phyloP scores from a whole-genome alignment of 805 yeast genomes.

The Starmerella lactis-condensi region DNA sequence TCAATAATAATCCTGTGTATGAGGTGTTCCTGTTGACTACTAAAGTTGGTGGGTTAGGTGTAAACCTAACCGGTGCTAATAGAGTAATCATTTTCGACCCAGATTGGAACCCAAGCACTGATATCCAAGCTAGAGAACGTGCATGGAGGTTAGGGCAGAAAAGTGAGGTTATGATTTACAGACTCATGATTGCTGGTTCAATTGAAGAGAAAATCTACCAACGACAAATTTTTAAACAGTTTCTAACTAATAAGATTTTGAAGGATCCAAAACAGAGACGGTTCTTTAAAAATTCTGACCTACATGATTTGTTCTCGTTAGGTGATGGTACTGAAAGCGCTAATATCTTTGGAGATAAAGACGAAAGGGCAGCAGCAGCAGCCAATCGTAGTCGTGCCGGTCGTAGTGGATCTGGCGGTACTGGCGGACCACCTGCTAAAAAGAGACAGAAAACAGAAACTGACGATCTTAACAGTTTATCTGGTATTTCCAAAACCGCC shows the following conservation, averaged over 20 bases:
- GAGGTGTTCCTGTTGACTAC: slow-evolving; percentile 71
- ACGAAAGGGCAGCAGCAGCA: background rate
- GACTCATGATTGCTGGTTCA: slow-evolving; percentile 85
- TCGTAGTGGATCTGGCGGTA: slow-evolving; percentile 12
- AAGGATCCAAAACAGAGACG: slow-evolving; percentile 90
- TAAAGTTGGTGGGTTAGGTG: slow-evolving; percentile 90
- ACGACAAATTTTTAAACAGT: slow-evolving; percentile 88
- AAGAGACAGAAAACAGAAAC: slow-evolving; percentile 18
- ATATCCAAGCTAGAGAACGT: slow-evolving; percentile 86
- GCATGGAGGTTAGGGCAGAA: slow-evolving; percentile 97
- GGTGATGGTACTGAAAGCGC: slow-evolving; percentile 59
- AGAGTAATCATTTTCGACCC: slow-evolving; percentile 90
- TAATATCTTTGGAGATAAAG: slow-evolving; percentile 31
- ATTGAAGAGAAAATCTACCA: slow-evolving; percentile 95
- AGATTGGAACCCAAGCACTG: slow-evolving; percentile 98
- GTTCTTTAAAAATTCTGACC: slow-evolving; percentile 78
- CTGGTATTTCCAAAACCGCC: slow-evolving; percentile 16
- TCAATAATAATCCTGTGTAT: slow-evolving; percentile 42
- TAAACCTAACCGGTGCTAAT: slow-evolving; percentile 86
- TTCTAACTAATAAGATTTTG: slow-evolving; percentile 76
- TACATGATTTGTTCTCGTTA: slow-evolving; percentile 72
- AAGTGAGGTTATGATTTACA: slow-evolving; percentile 72
- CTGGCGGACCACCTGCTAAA: slow-evolving; percentile 8
- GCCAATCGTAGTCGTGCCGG: slow-evolving; percentile 26
- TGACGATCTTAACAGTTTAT: slow-evolving; percentile 20